These are phyloP conservation scores for Eragrostis nindensis DNA, from an alignment of 176 grass and related monocot genomes.

Conservation along the genomic window DNA sequence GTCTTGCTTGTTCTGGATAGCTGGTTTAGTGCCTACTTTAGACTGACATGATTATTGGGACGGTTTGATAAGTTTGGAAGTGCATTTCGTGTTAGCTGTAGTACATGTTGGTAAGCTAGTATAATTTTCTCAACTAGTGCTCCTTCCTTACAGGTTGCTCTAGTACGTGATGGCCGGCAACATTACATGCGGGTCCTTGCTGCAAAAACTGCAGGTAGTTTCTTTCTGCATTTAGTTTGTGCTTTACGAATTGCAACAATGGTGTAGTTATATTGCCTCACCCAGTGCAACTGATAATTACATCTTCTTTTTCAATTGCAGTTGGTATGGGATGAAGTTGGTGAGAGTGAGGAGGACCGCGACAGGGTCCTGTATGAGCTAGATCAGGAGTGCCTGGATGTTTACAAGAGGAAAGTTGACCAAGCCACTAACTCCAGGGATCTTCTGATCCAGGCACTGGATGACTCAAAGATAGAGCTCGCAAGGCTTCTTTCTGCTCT, in stretches of 20 bases:
- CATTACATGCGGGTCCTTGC: constrained; percentile 84
- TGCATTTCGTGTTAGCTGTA: constrained; percentile 13
- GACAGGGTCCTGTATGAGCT: constrained; percentile 92
- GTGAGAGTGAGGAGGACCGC: constrained; percentile 93
- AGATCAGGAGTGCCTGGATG: constrained; percentile 97
- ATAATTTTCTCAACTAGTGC: neutral
- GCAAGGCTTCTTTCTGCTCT: constrained; percentile 91
- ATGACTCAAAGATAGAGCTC: constrained; percentile 94
- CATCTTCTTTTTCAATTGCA: constrained; percentile 31
- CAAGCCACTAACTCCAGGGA: constrained; percentile 86
- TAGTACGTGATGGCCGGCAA: constrained; percentile 61
- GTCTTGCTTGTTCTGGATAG: neutral
- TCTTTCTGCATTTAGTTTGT: neutral
- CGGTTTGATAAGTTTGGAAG: constrained; percentile 1
- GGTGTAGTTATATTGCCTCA: neutral
- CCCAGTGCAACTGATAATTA: neutral
- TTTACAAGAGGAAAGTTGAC: constrained; percentile 99
- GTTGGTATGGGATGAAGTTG: constrained; percentile 97
- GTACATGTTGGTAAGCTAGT: neutral
- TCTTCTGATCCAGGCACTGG: constrained; percentile 83
- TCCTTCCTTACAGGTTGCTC: constrained; percentile 44
- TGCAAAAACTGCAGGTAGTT: constrained; percentile 88
- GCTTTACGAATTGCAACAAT: neutral
- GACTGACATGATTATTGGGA: constrained; percentile 6
- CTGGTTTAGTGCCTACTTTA: constrained; percentile 12